Evolutionary conservation across 2,329 filamentous ascomycete genomes (phyloP), one percentile per base, ranked within the genome.

Genomic region (Venturia aucupariae): DNA sequence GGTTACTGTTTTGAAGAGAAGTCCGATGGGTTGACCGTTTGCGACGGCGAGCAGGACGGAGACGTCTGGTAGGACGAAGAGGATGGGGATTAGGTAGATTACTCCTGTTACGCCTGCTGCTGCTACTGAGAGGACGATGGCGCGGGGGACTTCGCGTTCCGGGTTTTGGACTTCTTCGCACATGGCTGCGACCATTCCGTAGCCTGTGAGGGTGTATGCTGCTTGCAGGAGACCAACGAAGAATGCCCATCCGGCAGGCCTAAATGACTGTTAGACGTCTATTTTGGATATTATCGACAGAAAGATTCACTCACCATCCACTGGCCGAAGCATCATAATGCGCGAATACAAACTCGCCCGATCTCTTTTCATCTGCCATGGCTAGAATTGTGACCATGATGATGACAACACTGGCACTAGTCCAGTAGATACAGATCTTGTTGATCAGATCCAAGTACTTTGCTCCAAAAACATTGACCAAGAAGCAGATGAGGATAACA

Each of bases 1-100:
- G 0, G 89, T 92, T 11, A 86, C 89, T 0, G 79, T 86, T 76
- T 90, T 90, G 81, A 92, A 92, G 39, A 92, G 77, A 4, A 87
- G 78, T 10, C 87, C 88, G 67, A 93, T 89, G 1, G 90, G 89
- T 70, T 92, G 90, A 10, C 86, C 87, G 70, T 86, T 90, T 27
- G 87, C 82, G 17, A 89, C 87, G 2, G 75, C 73, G 35, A 90
- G 83, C 19, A 92, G 82, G 59, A 79, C 75, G 67, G 84, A 70
- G 7, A 92, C 59, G 39, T 64, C 82, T 0, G 89, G 89, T 35
- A 92, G 79, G 42, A 91, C 87, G 73, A 92, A 92, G 32, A 92
- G 81, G 67, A 93, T 81, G 0, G 89, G 88, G 54, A 92, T 83
- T 17, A 92, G 74, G 73, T 89, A 92, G 68, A 86, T 73, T 10